Base-by-base conservation (phyloP, 441 rosid genomes). In the Gossypium davidsonii region DNA sequence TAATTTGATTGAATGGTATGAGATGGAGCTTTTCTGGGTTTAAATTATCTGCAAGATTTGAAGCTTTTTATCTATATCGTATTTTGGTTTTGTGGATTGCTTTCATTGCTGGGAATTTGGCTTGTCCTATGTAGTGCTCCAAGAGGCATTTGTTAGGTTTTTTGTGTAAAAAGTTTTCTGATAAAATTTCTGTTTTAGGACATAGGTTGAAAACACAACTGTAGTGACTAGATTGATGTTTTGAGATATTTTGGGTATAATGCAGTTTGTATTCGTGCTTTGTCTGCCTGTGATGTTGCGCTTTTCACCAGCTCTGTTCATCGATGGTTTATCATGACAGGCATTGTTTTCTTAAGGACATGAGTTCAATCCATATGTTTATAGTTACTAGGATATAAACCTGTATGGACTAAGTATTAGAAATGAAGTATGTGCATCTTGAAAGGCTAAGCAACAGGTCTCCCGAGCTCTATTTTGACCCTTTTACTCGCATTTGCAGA, bases 1-100 rank as follows among this genome's bases (percentile, higher is more conserved):
- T 65, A 46, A 49, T 83, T 77, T 58, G 64, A 70, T 72, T 79
- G 76, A 62, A 61, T 62, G 70, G 21, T 70, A 8, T 6, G 10
- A 4, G 14, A 37, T 70, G 1, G 26, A 28, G 61, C 46, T 8
- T 53, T 28, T 26, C 61, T 61, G 44, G 48, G 37, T 42, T 25
- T 78, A 42, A 49, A 48, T 73, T 73, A 44, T 72, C 53, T 67
- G 62, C 53, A 17, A 20, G 46, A 5, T 60, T 78, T 23, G 10
- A 14, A 71, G 31, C 10, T 23, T 18, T 68, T 21, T 71, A 31
- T 55, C 31, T 37, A 20, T 67, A 3, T 11, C 6, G 34, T 67
- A 48, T 34, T 64, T 60, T 66, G 21, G 65, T 39, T 62, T 56
- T 44, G 61, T 65, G 28, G 68, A 74, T 74, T 58, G 5, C 53